Evolutionary conservation across 176 grass and related monocot species (phyloP).

Genomic region (Eremochloa ophiuroides): DNA sequence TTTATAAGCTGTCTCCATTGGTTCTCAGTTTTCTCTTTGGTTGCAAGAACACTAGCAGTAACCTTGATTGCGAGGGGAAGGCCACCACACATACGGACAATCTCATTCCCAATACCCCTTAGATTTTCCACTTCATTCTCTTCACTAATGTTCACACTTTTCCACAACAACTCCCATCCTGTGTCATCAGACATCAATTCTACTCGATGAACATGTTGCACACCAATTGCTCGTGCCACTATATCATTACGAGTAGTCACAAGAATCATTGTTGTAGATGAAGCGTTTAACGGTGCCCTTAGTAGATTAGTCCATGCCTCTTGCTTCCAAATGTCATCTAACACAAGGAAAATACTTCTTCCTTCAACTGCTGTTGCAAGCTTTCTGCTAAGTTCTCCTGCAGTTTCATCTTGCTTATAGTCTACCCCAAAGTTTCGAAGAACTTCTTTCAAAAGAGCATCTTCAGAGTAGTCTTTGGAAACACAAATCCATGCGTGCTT

Average conservation of each 20-base stretch:
- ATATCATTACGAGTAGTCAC: constrained; percentile 5
- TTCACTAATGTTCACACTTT: background rate
- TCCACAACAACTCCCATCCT: constrained; percentile 25
- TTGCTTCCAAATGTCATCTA: constrained; percentile 30
- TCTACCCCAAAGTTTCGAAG: background rate
- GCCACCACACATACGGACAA: constrained; percentile 21
- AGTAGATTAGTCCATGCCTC: constrained; percentile 32
- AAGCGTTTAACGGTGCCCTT: background rate
- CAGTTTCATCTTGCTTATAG: background rate
- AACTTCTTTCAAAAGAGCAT: constrained; percentile 15
- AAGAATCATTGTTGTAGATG: background rate
- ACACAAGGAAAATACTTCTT: constrained; percentile 6
- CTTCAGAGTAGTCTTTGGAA: constrained; percentile 11
- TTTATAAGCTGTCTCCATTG: constrained; percentile 7
- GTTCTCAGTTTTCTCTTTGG: background rate
- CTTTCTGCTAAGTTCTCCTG: background rate
- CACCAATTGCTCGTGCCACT: constrained; percentile 3
- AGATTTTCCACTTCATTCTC: background rate
- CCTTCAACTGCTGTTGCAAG: background rate
- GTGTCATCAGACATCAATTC: background rate
- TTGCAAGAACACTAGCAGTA: constrained; percentile 3
- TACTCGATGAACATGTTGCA: background rate
- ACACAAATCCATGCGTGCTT: constrained; percentile 24
- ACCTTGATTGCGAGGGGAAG: constrained; percentile 39
- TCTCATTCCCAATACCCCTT: constrained; percentile 5